Base-by-base conservation (phyloP, 768 basidiomycete species). In the Neoboletus brunneissimus region DNA sequence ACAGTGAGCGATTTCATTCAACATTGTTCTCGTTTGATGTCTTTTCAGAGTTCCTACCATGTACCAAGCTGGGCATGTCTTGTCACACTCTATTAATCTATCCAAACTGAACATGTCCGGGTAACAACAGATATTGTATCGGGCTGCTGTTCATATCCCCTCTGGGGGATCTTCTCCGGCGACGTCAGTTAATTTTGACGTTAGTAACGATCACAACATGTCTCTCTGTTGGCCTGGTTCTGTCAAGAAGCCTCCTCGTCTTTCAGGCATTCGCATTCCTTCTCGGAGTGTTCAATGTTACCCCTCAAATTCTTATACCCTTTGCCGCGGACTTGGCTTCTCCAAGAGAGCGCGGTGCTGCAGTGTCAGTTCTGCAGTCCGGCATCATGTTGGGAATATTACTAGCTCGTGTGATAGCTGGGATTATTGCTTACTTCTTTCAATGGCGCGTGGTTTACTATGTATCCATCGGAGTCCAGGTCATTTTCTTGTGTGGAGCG, bases 31-130 rank as follows among this genome's bases (percentile, higher is more conserved):
- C 11, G 18, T 48, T 53, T 66, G 22, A 70, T 46, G 13, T 35
- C 44, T 18, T 13, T 37, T 35, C 35, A 85, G 81, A 48, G 79
- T 87, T 29, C 84, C 85, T 12, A 84, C 86, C 1, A 75, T 88
- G 22, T 70, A 85, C 22, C 87, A 88, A 69, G 84, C 80, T 23
- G 87, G 87, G 85, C 83, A 69, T 48, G 72, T 63, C 7, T 31
- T 18, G 2, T 29, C 15, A 6, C 8, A 34, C 5, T 22, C n/a
- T 29, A 23, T n/a, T 18, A 4, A 27, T 3, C 4, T 2, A 29
- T 29, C n/a, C 8, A 44, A 18, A 40, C 54, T 58, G 22, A 55
- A 31, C 15, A 29, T 38, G n/a, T 34, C 47, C 23, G 18, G 48
- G 43, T 27, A 49, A 38, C 22, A 16, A 38, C 18, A 44, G 37